These are phyloP conservation scores for Dictyostelium firmibasis DNA, from an alignment of 78 protist species.

Conservation along the genomic window DNA sequence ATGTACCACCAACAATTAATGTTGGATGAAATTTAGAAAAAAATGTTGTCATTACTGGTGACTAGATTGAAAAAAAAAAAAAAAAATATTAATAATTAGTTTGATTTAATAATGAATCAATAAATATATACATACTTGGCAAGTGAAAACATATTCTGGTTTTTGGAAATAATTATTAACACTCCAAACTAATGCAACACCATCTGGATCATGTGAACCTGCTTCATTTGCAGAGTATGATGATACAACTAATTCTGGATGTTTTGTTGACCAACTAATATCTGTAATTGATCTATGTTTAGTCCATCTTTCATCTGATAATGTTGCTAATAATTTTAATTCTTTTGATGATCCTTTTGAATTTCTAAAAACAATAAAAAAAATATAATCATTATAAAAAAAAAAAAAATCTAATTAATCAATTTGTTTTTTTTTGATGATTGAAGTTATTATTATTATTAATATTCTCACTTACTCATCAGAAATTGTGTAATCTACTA, in stretches of 20 bases:
- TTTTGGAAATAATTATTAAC: slow-evolving; percentile 55
- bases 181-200: slow-evolving; percentile 85
- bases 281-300: slow-evolving; percentile 73
- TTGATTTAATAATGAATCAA: not conserved
- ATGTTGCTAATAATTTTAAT: slow-evolving; percentile 56
- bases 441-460: not conserved
- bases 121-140: slow-evolving; percentile 76
- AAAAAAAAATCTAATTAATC: no score
- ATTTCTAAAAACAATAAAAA: not conserved
- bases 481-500: slow-evolving; percentile 73
- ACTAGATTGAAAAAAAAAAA: slow-evolving; percentile 11
- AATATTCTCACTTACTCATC: not conserved
- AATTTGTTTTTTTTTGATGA: no score
- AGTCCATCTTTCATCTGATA: slow-evolving; percentile 80
- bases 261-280: slow-evolving; percentile 82
- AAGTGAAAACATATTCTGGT: slow-evolving; percentile 83
- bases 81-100: slow-evolving; percentile 30
- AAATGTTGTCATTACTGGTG: slow-evolving; percentile 76
- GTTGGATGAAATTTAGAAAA: slow-evolving; percentile 75
- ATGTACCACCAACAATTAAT: slow-evolving; percentile 87
- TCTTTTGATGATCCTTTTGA: slow-evolving; percentile 16
- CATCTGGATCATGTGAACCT: slow-evolving; percentile 86
- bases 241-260: slow-evolving; percentile 82
- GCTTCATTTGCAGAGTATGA: slow-evolving; percentile 78
- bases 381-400: not conserved